These are phyloP conservation scores for Corrigiola litoralis DNA, from an alignment of 179 eudicot species.

Conservation along the genomic window DNA sequence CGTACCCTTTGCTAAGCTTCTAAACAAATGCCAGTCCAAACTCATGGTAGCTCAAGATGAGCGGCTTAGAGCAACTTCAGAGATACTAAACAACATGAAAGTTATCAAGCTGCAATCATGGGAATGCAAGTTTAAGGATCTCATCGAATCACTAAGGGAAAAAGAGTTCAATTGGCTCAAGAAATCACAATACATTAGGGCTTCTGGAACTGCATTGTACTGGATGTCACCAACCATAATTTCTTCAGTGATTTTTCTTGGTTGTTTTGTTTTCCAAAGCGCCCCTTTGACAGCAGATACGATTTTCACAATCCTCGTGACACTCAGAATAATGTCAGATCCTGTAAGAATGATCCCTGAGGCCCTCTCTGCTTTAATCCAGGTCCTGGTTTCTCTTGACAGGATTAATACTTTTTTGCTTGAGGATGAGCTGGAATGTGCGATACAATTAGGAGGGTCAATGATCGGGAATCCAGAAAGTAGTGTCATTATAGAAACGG, in stretches of 20 bases:
- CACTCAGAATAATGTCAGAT: constrained; percentile 51
- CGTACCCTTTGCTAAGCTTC: constrained; percentile 36
- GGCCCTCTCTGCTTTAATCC: constrained; percentile 50
- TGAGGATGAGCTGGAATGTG: constrained; percentile 14
- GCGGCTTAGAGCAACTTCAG: constrained; percentile 56
- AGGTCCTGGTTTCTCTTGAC: constrained; percentile 61
- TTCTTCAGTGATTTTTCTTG: constrained; percentile 54
- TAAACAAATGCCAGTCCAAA: constrained; percentile 48
- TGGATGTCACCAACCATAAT: constrained; percentile 73
- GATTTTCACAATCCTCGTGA: constrained; percentile 65
- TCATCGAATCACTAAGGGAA: constrained; percentile 38
- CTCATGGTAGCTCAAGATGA: constrained; percentile 62
- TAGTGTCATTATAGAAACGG: constrained; percentile 2
- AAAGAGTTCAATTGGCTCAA: constrained; percentile 50
- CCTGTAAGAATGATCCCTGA: constrained; percentile 67
- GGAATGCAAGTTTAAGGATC: constrained; percentile 56
- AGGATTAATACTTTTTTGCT: constrained; percentile 35
- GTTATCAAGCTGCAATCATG: constrained; percentile 73
- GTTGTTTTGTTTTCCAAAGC: constrained; percentile 45
- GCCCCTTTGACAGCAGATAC: constrained; percentile 56
- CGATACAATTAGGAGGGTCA: background rate
- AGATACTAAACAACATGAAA: constrained; percentile 65
- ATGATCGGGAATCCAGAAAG: constrained; percentile 6
- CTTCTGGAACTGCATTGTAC: constrained; percentile 24
- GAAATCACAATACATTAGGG: background rate